phyloP scores from a whole-genome alignment of 2,329 filamentous ascomycete species.

The Fusarium sp. region DNA sequence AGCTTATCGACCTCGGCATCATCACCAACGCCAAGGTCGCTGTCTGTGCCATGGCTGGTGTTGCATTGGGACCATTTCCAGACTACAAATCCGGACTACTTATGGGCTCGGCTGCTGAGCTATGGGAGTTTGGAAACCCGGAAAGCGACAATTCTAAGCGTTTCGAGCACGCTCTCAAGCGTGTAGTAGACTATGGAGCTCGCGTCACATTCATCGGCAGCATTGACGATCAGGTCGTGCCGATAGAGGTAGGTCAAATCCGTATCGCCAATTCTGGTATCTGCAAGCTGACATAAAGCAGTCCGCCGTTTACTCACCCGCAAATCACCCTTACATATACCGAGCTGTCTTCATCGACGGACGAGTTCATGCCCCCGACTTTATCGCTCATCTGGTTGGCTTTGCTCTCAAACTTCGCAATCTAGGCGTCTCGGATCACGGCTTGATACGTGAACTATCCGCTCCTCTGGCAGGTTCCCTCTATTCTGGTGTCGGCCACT shows the following conservation, averaged over 20 bases:
- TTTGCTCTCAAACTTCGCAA: slow-evolving; percentile 95
- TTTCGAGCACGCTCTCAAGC: slow-evolving; percentile 79
- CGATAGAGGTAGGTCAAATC: slow-evolving; percentile 74
- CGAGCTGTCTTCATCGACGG: slow-evolving; percentile 97
- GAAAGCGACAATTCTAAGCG: slow-evolving; percentile 83
- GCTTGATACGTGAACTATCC: slow-evolving; percentile 89
- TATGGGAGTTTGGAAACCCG: slow-evolving; percentile 91
- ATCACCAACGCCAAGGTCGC: slow-evolving; percentile 80
- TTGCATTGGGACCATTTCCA: slow-evolving; percentile 90
- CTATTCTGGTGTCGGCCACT: slow-evolving; percentile 93
- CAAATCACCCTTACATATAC: slow-evolving; percentile 91
- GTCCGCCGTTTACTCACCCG: slow-evolving; percentile 87
- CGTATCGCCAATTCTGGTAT: not conserved
- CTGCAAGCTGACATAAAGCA: slow-evolving; percentile 46
- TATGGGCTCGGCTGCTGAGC: slow-evolving; percentile 88
- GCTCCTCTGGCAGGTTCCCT: slow-evolving; percentile 88
- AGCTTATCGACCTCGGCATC: slow-evolving; percentile 89
- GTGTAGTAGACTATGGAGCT: slow-evolving; percentile 79
- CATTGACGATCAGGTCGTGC: slow-evolving; percentile 96
- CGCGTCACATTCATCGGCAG: slow-evolving; percentile 90
- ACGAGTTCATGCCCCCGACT: slow-evolving; percentile 89
- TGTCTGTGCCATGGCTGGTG: slow-evolving; percentile 88
- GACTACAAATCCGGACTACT: slow-evolving; percentile 91
- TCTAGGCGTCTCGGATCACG: slow-evolving; percentile 90
- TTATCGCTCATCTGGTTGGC: slow-evolving; percentile 90